These are phyloP conservation scores for Pythium diclinum DNA, from an alignment of 352 stramenopile genomes.

Conservation along the genomic window DNA sequence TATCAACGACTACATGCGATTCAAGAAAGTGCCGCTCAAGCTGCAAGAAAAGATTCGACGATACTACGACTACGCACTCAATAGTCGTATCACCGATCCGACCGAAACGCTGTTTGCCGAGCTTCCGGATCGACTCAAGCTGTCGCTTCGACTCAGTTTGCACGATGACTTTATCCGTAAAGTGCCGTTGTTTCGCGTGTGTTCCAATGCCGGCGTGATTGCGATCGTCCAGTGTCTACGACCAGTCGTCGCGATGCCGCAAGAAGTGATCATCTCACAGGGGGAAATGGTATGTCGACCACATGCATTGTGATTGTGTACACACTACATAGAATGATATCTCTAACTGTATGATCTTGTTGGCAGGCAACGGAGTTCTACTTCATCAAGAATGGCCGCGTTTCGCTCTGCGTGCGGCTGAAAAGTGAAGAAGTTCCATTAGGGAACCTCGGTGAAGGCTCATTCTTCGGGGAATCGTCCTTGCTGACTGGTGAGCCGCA, in stretches of 20 bases:
- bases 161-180: slow-evolving; percentile 71
- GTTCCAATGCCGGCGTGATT: slow-evolving; percentile 66
- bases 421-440: slow-evolving; percentile 39
- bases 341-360: background rate
- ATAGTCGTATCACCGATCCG: slow-evolving; percentile 47
- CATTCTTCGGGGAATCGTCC: slow-evolving; percentile 74
- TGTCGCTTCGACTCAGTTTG: slow-evolving; percentile 62
- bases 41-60: slow-evolving; percentile 72
- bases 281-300: slow-evolving; percentile 41
- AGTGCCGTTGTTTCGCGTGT: slow-evolving; percentile 66
- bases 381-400: slow-evolving; percentile 67
- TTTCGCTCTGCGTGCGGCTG: slow-evolving; percentile 47
- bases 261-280: slow-evolving; percentile 63
- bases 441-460: slow-evolving; percentile 66
- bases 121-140: slow-evolving; percentile 65
- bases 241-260: slow-evolving; percentile 57
- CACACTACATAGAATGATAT: background rate
- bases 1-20: slow-evolving; percentile 80
- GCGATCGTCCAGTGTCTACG: slow-evolving; percentile 71
- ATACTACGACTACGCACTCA: slow-evolving; percentile 78
- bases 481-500: slow-evolving; percentile 52
- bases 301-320: too few species aligned
- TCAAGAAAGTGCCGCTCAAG: slow-evolving; percentile 66
- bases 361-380: slow-evolving; percentile 58
- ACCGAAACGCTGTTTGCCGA: slow-evolving; percentile 66